A percentile compares a stretch with the other conserved stretches of the same genome.
These are phyloP conservation scores for Russula sp. DNA, from an alignment of 768 basidiomycete species.

Conservation along the genomic window DNA sequence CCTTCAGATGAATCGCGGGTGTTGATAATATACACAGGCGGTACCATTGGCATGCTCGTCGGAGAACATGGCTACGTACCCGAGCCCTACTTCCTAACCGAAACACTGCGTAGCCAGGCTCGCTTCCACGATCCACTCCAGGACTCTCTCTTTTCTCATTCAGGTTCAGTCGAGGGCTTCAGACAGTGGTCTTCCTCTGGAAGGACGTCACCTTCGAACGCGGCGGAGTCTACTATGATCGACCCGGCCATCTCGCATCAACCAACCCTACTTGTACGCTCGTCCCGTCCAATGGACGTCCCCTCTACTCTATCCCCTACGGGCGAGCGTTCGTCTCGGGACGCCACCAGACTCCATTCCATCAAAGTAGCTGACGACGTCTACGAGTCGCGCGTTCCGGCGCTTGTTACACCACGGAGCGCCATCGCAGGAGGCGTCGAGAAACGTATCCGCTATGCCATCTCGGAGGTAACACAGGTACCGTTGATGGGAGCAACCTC, in stretches of 20 bases:
- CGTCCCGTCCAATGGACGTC: conserved; percentile 63
- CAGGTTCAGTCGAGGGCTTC: conserved; percentile 74
- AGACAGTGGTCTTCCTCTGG: conserved; percentile 71
- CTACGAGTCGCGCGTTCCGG: conserved; percentile 72
- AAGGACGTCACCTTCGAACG: conserved; percentile 40
- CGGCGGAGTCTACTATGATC: conserved; percentile 24
- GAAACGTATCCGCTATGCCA: conserved; percentile 80
- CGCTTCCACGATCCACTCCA: conserved; percentile 91
- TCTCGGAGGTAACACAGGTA: conserved; percentile 62
- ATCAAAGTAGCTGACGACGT: conserved; percentile 55
- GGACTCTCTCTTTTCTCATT: conserved; percentile 81
- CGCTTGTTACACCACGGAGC: conserved; percentile 75
- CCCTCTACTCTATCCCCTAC: conserved; percentile 39
- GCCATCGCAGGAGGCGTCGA: conserved; percentile 55
- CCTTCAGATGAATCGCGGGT: conserved; percentile 71
- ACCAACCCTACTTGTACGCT: conserved; percentile 51
- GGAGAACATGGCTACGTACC: conserved; percentile 76
- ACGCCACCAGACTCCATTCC: conserved; percentile 37
- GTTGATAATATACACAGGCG: conserved; percentile 87
- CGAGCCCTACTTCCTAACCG: conserved; percentile 84
- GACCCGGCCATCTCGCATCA: conserved; percentile 37
- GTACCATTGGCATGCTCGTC: conserved; percentile 87
- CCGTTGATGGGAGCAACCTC: conserved; percentile 11
- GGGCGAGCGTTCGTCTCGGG: conserved; percentile 28
- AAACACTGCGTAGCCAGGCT: conserved; percentile 75